phyloP scores from a whole-genome alignment of 495 filamentous ascomycete species.

The Cairneyella variabilis region DNA sequence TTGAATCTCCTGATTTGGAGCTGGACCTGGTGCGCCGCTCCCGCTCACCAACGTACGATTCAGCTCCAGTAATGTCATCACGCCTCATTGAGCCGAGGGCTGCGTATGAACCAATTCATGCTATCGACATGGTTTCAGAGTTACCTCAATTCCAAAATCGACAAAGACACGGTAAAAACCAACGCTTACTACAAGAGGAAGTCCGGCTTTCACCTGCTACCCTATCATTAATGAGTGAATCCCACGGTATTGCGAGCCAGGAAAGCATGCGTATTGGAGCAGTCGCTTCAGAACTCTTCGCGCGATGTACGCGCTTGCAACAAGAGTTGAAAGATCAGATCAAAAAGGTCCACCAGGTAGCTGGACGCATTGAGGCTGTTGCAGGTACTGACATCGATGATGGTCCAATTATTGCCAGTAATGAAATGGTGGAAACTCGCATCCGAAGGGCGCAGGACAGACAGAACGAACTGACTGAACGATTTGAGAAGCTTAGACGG shows the following conservation, averaged over 20 bases:
- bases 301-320: conserved; percentile 67
- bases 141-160: conserved; percentile 60
- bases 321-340: conserved; percentile 71
- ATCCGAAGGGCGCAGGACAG: conserved; percentile 53
- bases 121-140: conserved; percentile 55
- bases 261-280: conserved; percentile 69
- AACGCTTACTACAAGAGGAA: conserved; percentile 61
- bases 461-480: conserved; percentile 54
- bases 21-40: conserved; percentile 28
- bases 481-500: conserved; percentile 62
- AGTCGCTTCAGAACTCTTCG: conserved; percentile 79
- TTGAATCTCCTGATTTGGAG: conserved; percentile 60
- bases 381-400: conserved; percentile 57
- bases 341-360: conserved; percentile 60
- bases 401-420: conserved; percentile 33
- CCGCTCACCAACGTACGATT: conserved; percentile 32
- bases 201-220: conserved; percentile 72
- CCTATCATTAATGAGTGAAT: conserved; percentile 69
- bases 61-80: conserved; percentile 33
- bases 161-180: conserved; percentile 55
- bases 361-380: conserved; percentile 59
- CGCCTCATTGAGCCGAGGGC: conserved; percentile 52
- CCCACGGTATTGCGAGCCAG: conserved; percentile 67
- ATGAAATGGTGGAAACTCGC: conserved; percentile 54
- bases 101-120: conserved; percentile 65